A percentile compares a stretch with the other conserved stretches of the same genome.
Evolutionary conservation across 257 asterid species (phyloP).

Genomic region (Solanum dulcamara): DNA sequence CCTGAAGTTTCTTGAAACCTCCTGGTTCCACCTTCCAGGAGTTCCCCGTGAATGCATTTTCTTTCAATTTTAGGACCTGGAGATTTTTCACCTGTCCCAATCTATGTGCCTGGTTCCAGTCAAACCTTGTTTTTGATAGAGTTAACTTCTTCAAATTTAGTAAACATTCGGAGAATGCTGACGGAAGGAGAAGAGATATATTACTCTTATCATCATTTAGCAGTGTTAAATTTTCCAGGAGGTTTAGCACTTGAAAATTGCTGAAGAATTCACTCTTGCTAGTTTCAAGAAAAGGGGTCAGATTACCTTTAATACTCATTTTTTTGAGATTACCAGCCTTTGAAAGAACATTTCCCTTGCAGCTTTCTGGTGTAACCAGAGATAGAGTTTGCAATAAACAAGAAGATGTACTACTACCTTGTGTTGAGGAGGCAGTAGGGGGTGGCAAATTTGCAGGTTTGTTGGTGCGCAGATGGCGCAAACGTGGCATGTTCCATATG

Average conservation of each 20-base stretch:
- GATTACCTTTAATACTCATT: conserved; percentile 35
- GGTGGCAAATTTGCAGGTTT: conserved; percentile 25
- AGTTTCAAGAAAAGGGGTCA: conserved; percentile 10
- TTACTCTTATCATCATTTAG: conserved; percentile 27
- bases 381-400: conserved; percentile 38
- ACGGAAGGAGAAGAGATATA: conserved; percentile 16
- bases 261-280: conserved; percentile 17
- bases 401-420: not conserved
- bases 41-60: not conserved
- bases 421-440: conserved; percentile 11
- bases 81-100: conserved; percentile 37
- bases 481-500: not conserved
- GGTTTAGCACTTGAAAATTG: conserved; percentile 16
- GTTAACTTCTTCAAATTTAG: conserved; percentile 38
- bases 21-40: not conserved
- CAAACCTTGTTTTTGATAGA: conserved; percentile 26
- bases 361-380: conserved; percentile 47
- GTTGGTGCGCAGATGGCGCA: conserved; percentile 1
- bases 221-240: conserved; percentile 36
- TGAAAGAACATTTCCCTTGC: conserved; percentile 39
- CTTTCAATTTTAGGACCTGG: conserved; percentile 27
- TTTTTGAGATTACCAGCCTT: conserved; percentile 30
- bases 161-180: conserved; percentile 20
- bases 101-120: conserved; percentile 32
- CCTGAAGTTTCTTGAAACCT: not conserved